Conservation (phyloP, 768 basidiomycete species). For the Leucocoprinus sp. region DNA sequence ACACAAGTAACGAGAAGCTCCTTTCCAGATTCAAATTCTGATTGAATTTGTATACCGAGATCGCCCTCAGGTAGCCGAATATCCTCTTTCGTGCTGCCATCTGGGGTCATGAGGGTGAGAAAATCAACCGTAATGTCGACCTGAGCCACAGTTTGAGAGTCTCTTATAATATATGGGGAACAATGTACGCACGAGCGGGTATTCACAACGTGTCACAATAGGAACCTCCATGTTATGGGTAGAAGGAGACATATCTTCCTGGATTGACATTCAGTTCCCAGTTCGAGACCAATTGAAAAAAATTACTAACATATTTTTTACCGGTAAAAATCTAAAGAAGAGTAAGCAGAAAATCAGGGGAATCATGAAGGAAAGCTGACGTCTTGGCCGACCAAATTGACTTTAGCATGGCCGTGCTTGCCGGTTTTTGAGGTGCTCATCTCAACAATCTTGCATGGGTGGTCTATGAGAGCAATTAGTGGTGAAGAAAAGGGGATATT, state of each 20-base stretch:
- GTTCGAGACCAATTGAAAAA: background rate
- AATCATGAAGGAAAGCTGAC: constrained; percentile 40
- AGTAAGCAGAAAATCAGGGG: constrained; percentile 2
- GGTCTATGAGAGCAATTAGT: constrained; percentile 32
- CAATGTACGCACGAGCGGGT: constrained; percentile 59
- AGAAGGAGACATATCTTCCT: constrained; percentile 93
- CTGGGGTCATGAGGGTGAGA: constrained; percentile 86
- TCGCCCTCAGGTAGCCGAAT: constrained; percentile 87
- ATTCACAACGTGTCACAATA: constrained; percentile 86
- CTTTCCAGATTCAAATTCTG: constrained; percentile 76
- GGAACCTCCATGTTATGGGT: constrained; percentile 99
- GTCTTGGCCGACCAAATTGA: constrained; percentile 94
- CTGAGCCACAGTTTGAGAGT: constrained; percentile 29
- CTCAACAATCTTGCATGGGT: constrained; percentile 98
- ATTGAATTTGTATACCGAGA: constrained; percentile 62
- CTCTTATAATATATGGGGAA: constrained; percentile 9
- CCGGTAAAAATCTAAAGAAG: constrained; percentile 86
- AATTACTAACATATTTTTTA: constrained; percentile 80
- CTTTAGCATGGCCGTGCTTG: constrained; percentile 99
- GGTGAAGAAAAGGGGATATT: constrained; percentile 2
- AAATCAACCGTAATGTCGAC: constrained; percentile 90
- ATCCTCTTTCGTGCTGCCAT: constrained; percentile 85
- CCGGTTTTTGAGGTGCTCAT: constrained; percentile 99
- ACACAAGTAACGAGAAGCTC: constrained; percentile 83
- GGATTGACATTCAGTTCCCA: constrained; percentile 10